A percentile compares a stretch with the other conserved stretches of the same genome.
Conservation (phyloP, 1,284 basidiomycete genomes). For the Chiua sp. region DNA sequence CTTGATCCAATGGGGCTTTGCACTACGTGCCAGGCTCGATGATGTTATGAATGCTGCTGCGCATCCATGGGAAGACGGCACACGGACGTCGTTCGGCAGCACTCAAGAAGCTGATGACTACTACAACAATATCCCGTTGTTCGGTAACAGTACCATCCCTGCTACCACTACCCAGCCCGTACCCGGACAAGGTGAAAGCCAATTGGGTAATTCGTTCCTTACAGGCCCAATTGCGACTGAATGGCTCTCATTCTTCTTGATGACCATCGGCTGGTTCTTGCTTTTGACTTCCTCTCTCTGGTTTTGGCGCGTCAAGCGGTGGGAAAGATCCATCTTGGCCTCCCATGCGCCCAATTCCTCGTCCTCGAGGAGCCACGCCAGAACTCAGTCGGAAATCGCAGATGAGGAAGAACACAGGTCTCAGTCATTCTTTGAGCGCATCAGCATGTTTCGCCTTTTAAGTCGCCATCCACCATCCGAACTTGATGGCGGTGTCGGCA, state of each 20-base stretch:
- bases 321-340: conserved; percentile 76
- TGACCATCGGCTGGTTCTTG: conserved; percentile 95
- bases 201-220: conserved; percentile 36
- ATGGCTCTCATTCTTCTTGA: conserved; percentile 93
- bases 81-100: conserved; percentile 42
- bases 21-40: conserved; percentile 61
- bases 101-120: conserved; percentile 56
- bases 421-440: conserved; percentile 35
- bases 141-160: conserved; percentile 18
- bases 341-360: conserved; percentile 42
- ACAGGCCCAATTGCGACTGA: conserved; percentile 70
- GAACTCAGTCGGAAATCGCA: conserved; percentile 29
- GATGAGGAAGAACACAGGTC: conserved; percentile 29
- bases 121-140: conserved; percentile 33
- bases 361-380: conserved; percentile 21
- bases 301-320: conserved; percentile 92
- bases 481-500: conserved; percentile 4
- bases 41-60: conserved; percentile 36
- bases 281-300: conserved; percentile 87
- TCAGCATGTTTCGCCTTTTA: conserved; percentile 28
- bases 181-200: conserved; percentile 14
- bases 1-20: conserved; percentile 93
- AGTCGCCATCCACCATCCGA: conserved; percentile 18
- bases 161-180: conserved; percentile 14
- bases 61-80: conserved; percentile 31